A percentile compares a stretch with the other conserved stretches of the same genome.
These are phyloP conservation scores for Acanthamoeba sp. DNA, from an alignment of 208 protist species.

Conservation along the genomic window DNA sequence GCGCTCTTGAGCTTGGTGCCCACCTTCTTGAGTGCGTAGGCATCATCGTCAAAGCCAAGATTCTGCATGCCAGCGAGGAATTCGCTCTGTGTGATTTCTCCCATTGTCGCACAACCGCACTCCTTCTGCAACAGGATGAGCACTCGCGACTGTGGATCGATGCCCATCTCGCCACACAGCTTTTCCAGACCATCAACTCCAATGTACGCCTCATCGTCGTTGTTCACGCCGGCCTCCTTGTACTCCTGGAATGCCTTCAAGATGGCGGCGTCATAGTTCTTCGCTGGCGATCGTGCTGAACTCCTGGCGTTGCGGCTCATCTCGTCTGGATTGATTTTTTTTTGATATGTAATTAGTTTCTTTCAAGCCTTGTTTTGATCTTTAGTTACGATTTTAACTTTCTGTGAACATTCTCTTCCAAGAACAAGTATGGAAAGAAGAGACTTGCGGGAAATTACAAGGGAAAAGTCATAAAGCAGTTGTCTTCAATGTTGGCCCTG, in stretches of 20 bases:
- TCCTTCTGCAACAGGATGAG: constrained; percentile 35
- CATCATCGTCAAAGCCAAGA: constrained; percentile 1
- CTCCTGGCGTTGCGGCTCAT: constrained; percentile 10
- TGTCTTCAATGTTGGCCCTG: no score
- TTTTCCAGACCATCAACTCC: constrained; percentile 13
- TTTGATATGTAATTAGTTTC: no score
- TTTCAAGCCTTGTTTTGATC: no score
- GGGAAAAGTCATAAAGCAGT: no score
- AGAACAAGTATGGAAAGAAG: no score
- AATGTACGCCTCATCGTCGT: not conserved
- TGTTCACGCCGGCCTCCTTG: not conserved
- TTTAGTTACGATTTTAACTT: no score
- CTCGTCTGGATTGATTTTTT: no score
- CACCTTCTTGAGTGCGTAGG: constrained; percentile 22
- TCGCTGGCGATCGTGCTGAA: not conserved
- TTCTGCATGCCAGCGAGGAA: constrained; percentile 8
- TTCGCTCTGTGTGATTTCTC: constrained; percentile 7
- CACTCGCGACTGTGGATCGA: constrained; percentile 4
- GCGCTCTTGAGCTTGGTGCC: constrained; percentile 26
- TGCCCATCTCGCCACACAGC: constrained; percentile 8
- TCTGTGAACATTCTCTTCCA: no score
- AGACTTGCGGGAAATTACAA: no score
- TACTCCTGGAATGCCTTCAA: not conserved
- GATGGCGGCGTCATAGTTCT: constrained; percentile 3
- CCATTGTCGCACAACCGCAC: constrained; percentile 43